These are phyloP conservation scores for Scenedesmus sp. DNA, from an alignment of 163 green algal species.

Conservation along the genomic window DNA sequence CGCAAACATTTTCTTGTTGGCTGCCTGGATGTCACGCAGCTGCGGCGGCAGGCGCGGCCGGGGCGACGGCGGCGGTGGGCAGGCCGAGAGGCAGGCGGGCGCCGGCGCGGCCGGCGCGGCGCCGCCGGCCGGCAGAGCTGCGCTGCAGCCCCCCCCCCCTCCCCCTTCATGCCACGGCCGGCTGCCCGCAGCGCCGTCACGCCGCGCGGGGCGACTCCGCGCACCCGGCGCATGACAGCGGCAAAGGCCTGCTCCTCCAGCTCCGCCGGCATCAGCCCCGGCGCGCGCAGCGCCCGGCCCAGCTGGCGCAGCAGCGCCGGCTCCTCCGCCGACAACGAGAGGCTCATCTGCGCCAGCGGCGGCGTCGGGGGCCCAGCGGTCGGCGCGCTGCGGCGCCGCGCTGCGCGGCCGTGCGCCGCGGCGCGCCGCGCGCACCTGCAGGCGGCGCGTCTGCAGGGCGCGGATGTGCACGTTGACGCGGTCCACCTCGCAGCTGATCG, in stretches of 20 bases:
- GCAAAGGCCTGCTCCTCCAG: background rate
- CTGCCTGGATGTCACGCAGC: conserved; percentile 1
- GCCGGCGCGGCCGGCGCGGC: background rate
- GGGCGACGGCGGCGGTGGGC: background rate
- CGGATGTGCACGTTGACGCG: background rate
- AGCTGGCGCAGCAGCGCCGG: background rate
- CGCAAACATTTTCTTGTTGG: conserved; percentile 15
- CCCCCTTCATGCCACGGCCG: too few relatives aligned
- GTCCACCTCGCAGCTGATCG: background rate
- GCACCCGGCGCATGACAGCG: background rate
- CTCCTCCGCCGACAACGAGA: background rate
- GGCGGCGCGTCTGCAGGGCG: background rate
- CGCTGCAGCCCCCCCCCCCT: background rate
- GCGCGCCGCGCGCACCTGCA: background rate
- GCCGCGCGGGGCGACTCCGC: too few relatives aligned
- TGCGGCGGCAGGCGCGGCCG: background rate
- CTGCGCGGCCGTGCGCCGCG: background rate
- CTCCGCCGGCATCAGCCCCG: background rate
- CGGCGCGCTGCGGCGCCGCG: background rate
- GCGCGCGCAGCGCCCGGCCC: background rate
- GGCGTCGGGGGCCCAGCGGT: too few relatives aligned
- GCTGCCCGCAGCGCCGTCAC: too few relatives aligned
- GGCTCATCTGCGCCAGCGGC: background rate
- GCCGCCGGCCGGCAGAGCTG: background rate
- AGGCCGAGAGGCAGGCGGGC: background rate